A percentile compares a stretch with the other conserved stretches of the same genome.
Conservation (phyloP, 2,329 filamentous ascomycete genomes). For the Colletotrichum limetticola region DNA sequence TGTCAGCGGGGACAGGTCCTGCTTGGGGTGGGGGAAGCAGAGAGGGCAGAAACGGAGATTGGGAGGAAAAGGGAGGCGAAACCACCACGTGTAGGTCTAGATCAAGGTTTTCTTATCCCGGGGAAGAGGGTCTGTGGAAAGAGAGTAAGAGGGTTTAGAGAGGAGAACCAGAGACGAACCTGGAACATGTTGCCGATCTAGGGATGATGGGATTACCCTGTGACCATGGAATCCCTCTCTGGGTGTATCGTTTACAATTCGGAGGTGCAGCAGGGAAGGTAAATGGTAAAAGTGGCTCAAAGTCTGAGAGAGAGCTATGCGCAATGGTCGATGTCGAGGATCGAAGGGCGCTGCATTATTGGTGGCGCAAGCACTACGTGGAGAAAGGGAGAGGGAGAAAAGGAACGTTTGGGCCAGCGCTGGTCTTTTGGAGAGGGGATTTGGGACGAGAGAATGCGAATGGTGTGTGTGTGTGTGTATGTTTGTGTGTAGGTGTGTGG, state of each 20-base stretch:
- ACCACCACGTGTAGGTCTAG: not conserved
- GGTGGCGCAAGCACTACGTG: not conserved
- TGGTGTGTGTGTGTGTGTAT: too few relatives aligned
- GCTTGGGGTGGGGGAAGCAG: too few relatives aligned
- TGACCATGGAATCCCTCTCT: slow-evolving; percentile 21
- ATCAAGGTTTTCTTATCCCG: not conserved
- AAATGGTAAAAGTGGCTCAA: not conserved
- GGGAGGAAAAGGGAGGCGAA: too few relatives aligned
- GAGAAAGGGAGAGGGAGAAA: not conserved
- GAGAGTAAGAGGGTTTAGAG: slow-evolving; percentile 6
- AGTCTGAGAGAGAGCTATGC: slow-evolving; percentile 20
- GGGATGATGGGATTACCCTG: slow-evolving; percentile 34
- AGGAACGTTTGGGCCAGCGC: not conserved
- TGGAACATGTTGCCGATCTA: slow-evolving; percentile 41
- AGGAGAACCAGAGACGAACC: slow-evolving; percentile 31
- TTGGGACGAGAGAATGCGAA: not conserved
- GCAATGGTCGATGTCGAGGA: slow-evolving; percentile 1
- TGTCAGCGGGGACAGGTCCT: not conserved
- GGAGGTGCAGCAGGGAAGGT: not conserved
- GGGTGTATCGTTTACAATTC: not conserved
- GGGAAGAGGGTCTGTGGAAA: not conserved
- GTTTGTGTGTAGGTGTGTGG: too few relatives aligned
- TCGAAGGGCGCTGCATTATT: slow-evolving; percentile 28
- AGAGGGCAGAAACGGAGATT: too few relatives aligned
- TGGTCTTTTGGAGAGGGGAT: not conserved